Conservation (phyloP, 495 filamentous ascomycete species). For the Neurospora sp. region DNA sequence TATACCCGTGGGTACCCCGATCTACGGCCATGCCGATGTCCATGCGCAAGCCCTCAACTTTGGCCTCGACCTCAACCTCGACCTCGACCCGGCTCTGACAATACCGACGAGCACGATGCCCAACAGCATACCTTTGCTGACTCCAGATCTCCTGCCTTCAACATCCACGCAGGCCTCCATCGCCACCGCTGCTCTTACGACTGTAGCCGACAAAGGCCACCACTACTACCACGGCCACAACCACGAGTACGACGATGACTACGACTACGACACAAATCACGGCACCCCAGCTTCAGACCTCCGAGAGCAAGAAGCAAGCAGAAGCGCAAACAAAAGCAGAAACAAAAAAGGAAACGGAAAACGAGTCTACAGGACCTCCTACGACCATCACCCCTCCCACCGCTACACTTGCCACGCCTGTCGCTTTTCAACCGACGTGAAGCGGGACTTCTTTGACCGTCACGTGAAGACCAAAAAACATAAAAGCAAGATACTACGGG, state of each 20-base stretch:
- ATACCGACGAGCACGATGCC: neutral
- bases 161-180: neutral
- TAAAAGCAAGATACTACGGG: neutral
- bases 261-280: neutral
- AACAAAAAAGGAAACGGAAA: neutral
- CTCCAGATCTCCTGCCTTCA: neutral
- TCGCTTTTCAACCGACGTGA: neutral
- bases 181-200: neutral
- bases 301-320: neutral
- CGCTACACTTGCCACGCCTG: neutral
- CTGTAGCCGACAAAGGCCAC: neutral
- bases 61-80: too few species aligned
- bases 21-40: neutral
- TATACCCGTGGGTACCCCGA: fast-evolving
- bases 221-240: neutral
- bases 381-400: neutral
- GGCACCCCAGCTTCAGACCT: neutral
- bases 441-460: neutral
- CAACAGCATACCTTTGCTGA: neutral
- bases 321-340: neutral
- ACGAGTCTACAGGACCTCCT: neutral
- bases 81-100: neutral
- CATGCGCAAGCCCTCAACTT: neutral
- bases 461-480: neutral
- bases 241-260: neutral